These are phyloP conservation scores for Microcyclospora tardicrescens DNA, from an alignment of 2,329 filamentous ascomycete species.

Conservation along the genomic window DNA sequence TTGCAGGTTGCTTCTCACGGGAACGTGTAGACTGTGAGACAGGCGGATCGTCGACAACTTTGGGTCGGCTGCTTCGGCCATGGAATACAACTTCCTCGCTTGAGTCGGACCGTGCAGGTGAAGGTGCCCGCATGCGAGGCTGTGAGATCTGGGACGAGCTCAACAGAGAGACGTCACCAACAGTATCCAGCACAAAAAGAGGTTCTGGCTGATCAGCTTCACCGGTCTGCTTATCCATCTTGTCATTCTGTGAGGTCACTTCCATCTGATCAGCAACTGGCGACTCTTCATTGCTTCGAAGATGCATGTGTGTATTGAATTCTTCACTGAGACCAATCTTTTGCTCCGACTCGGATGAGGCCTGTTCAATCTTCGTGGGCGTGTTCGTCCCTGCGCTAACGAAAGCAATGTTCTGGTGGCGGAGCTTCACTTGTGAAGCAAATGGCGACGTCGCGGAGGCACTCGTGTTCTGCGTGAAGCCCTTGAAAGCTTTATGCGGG, in stretches of 20 bases:
- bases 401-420: conserved; percentile 45
- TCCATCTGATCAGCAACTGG: conserved; percentile 20
- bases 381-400: conserved; percentile 44
- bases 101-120: conserved; percentile 40
- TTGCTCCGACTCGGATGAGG: too few relatives aligned
- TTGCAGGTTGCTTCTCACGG: too few relatives aligned
- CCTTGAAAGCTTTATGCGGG: conserved; percentile 12
- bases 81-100: conserved; percentile 63
- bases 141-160: conserved; percentile 2
- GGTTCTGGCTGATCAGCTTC: conserved; percentile 1
- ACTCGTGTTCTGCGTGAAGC: conserved; percentile 14
- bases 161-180: conserved; percentile 18
- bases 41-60: conserved; percentile 15
- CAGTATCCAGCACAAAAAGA: conserved; percentile 20
- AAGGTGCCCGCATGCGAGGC: conserved; percentile 24
- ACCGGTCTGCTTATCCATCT: conserved; percentile 4
- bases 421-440: conserved; percentile 37
- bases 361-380: conserved; percentile 12
- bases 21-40: too few relatives aligned
- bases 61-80: conserved; percentile 31
- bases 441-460: conserved; percentile 22
- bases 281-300: conserved; percentile 7
- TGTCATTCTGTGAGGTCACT: conserved; percentile 6
- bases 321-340: background rate
- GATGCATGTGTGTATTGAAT: conserved; percentile 2